Evolutionary conservation across 108 stramenopile genomes (phyloP), one percentile per base, ranked within the genome.

Genomic region (Cyclotella sp.): DNA sequence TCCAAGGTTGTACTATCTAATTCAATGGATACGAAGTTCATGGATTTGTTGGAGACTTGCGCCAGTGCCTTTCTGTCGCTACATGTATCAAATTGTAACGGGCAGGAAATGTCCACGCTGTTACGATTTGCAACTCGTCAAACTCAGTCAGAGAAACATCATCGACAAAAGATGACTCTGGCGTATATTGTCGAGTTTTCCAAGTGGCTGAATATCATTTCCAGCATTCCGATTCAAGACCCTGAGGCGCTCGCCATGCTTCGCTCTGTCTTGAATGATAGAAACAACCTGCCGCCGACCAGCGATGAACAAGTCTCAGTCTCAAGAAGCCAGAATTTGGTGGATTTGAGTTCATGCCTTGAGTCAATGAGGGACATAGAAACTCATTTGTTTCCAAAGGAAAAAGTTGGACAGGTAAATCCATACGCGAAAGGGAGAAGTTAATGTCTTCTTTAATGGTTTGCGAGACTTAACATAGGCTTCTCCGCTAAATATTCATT

Each of bases 181-280:
- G 19, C 61, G 11, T 80, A 80, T 53, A 63, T 73, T 29, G 24
- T 40, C 15, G 51, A 64, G 47, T 61, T 80, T 57, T 53, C 43
- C 14, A 69, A 69, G 24, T 80, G 79, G 73, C 73, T 80, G 6
- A 54, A 62, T 0, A 27, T 63, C 28, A 51, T 51, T 19, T 51
- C 49, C 49, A 19, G 49, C 49, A 51, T 51, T 19, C 19, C 49
- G 3, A 16, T 7, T 19, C 21, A 43, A 12, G 22, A 64, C 21
- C 63, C 63, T 19, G n/a, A 19, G 3, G 49, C 8, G 49, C 3
- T 51, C 1, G 49, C 49, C n/a, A 51, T 51, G 49, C 49, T 51
- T 3, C 3, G 49, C 19, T 16, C 16, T 8, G 49, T 51, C 19
- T 51, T 51, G 49, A 51, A 51, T 3, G n/a, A 8, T 19, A 3